A percentile compares a stretch with the other conserved stretches of the same genome.
phyloP scores from a whole-genome alignment of 805 yeast genomes.

The Schizosaccharomyces lindneri region DNA sequence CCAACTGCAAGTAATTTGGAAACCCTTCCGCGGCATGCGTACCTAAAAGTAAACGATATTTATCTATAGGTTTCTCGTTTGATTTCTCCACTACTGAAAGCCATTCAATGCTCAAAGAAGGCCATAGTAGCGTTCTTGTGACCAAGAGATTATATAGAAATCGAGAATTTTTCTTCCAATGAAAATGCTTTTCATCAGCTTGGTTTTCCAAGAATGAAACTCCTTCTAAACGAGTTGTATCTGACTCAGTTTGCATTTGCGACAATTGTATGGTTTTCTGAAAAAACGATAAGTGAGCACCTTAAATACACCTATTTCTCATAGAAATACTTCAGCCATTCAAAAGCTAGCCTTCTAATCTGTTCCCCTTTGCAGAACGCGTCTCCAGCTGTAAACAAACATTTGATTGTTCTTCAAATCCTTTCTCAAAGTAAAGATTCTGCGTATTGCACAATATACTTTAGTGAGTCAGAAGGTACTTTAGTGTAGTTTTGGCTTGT shows the following conservation, averaged over 20 bases:
- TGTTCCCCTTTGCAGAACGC: too few species aligned
- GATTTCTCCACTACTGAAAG: conserved; percentile 26
- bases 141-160: conserved; percentile 27
- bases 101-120: conserved; percentile 35
- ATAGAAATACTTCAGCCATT: too few species aligned
- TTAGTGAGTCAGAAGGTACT: too few species aligned
- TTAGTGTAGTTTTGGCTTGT: too few species aligned
- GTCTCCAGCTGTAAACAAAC: too few species aligned
- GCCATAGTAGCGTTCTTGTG: conserved; percentile 36
- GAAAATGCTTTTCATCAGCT: background rate
- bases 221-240: background rate
- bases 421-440: too few species aligned
- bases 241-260: background rate
- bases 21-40: conserved; percentile 37
- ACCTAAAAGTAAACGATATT: conserved; percentile 31
- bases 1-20: conserved; percentile 23
- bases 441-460: too few species aligned
- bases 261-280: background rate
- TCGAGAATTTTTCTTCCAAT: conserved; percentile 38
- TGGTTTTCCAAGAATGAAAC: background rate
- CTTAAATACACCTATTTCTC: too few species aligned
- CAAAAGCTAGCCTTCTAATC: too few species aligned
- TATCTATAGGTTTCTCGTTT: conserved; percentile 11
- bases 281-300: background rate
- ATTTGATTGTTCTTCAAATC: too few species aligned